Conservation (phyloP, 345 rosid species). For the Salix udensis region DNA sequence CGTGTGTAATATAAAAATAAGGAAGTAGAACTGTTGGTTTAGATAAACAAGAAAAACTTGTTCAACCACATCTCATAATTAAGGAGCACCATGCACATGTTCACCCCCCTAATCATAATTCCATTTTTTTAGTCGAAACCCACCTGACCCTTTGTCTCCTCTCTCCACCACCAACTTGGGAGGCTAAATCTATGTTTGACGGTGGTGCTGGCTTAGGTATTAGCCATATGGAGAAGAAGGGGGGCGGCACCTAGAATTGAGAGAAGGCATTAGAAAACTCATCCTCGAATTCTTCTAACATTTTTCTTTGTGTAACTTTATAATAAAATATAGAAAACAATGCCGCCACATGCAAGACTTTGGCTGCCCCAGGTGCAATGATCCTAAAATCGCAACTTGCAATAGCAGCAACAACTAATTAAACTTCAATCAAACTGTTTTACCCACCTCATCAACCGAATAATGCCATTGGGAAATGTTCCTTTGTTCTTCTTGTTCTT, state of each 20-base stretch:
- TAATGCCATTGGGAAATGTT: constrained; percentile 26
- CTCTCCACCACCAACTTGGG: constrained; percentile 10
- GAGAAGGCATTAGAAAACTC: constrained; percentile 3
- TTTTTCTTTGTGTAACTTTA: background rate
- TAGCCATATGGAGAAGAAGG: background rate
- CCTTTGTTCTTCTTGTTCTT: background rate
- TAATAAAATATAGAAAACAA: background rate
- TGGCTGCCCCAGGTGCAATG: constrained; percentile 49
- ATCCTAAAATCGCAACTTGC: constrained; percentile 17
- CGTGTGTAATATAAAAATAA: background rate
- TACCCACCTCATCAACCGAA: constrained; percentile 38
- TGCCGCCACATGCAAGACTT: constrained; percentile 36
- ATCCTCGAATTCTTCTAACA: background rate
- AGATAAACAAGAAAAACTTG: background rate
- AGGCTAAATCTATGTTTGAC: constrained; percentile 19
- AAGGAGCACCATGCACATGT: constrained; percentile 22
- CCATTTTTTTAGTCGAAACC: constrained; percentile 5
- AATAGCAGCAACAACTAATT: background rate
- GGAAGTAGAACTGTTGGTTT: too few species aligned
- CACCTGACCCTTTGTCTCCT: constrained; percentile 5
- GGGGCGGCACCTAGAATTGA: constrained; percentile 42
- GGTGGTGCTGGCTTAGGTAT: background rate
- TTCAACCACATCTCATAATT: background rate
- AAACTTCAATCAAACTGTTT: constrained; percentile 21
- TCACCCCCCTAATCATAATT: constrained; percentile 10